These are phyloP conservation scores for Fistulinella cinereoalba DNA, from an alignment of 1,284 basidiomycete species.

Conservation along the genomic window DNA sequence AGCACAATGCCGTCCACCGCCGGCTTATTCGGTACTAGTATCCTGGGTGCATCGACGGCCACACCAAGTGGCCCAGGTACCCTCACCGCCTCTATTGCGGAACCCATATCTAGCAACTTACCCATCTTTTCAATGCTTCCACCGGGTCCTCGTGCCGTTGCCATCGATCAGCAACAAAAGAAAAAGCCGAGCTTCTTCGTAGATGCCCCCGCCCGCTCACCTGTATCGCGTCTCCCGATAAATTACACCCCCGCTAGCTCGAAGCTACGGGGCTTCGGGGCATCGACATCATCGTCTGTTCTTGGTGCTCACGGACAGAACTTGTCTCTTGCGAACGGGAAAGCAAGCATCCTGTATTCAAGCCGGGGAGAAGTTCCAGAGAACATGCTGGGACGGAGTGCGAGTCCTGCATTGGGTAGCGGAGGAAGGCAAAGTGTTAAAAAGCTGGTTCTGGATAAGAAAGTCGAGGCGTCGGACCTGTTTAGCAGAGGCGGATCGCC, in stretches of 20 bases:
- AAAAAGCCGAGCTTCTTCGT: slow-evolving; percentile 72
- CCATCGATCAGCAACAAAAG: slow-evolving; percentile 60
- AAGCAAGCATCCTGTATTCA: slow-evolving; percentile 49
- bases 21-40: slow-evolving; percentile 48
- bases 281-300: slow-evolving; percentile 39
- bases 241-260: slow-evolving; percentile 64
- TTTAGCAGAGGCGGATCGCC: slow-evolving; percentile 56
- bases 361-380: slow-evolving; percentile 53
- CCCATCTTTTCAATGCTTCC: slow-evolving; percentile 75
- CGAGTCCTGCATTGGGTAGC: slow-evolving; percentile 69
- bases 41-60: slow-evolving; percentile 41
- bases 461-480: slow-evolving; percentile 67
- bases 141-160: slow-evolving; percentile 59
- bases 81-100: slow-evolving; percentile 82
- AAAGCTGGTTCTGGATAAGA: slow-evolving; percentile 88
- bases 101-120: slow-evolving; percentile 85
- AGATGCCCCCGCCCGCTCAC: slow-evolving; percentile 64
- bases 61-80: slow-evolving; percentile 47
- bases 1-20: slow-evolving; percentile 39
- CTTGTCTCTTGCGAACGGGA: slow-evolving; percentile 51
- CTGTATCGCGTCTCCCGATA: slow-evolving; percentile 55
- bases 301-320: slow-evolving; percentile 32
- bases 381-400: slow-evolving; percentile 52
- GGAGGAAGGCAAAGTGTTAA: slow-evolving; percentile 86
- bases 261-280: slow-evolving; percentile 68